A percentile compares a stretch with the other conserved stretches of the same genome.
These are phyloP conservation scores for Parsonsia alboflavescens DNA, from an alignment of 257 asterid genomes.

Conservation along the genomic window DNA sequence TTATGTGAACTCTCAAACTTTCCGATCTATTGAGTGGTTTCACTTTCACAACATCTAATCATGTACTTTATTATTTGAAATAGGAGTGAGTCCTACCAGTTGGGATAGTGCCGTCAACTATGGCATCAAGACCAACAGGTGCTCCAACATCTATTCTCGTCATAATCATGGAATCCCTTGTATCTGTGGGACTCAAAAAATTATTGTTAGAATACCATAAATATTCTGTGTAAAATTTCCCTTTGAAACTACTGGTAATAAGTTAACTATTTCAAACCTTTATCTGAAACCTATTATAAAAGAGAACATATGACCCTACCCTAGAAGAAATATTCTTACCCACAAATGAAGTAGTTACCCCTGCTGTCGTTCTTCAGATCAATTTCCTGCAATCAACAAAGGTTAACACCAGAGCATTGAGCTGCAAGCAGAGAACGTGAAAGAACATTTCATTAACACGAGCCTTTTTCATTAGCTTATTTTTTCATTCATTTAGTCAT, in stretches of 20 bases:
- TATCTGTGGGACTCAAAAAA: constrained; percentile 42
- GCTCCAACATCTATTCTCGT: constrained; percentile 58
- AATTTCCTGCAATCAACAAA: constrained; percentile 51
- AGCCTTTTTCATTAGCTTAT: neutral
- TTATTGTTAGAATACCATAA: neutral
- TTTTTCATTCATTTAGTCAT: neutral
- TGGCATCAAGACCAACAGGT: constrained; percentile 70
- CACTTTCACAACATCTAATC: neutral
- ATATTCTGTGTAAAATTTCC: neutral
- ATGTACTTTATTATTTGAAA: neutral
- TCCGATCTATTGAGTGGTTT: neutral
- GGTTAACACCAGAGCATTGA: neutral
- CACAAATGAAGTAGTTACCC: constrained; percentile 93
- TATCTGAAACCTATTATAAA: neutral
- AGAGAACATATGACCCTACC: neutral
- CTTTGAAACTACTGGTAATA: neutral
- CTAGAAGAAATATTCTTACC: constrained; percentile 39
- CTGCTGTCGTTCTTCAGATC: constrained; percentile 81
- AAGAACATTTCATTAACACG: neutral
- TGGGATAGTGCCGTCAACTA: constrained; percentile 88
- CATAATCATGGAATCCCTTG: constrained; percentile 85
- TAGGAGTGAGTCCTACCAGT: constrained; percentile 43
- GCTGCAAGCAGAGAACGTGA: neutral
- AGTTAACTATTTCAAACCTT: neutral
- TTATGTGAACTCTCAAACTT: neutral